These are phyloP conservation scores for Trametes hirsuta DNA, from an alignment of 1,284 basidiomycete species.

Conservation along the genomic window DNA sequence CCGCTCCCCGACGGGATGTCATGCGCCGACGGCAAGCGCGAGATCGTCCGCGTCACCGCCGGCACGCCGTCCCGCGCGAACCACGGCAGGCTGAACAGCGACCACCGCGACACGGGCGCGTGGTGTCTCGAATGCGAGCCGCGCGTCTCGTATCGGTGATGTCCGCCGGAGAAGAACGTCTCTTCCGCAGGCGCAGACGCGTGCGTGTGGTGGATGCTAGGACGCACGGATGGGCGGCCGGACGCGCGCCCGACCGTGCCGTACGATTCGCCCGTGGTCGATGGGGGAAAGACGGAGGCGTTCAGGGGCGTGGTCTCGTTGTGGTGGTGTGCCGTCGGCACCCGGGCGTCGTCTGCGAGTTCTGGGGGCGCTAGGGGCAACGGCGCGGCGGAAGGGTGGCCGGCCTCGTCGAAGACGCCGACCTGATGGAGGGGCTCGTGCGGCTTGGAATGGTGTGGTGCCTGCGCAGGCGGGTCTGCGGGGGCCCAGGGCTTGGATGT, in stretches of 20 bases:
- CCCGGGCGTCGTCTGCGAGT: background rate
- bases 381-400: constrained; percentile 13
- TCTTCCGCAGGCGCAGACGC: constrained; percentile 11
- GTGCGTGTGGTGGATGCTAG: constrained; percentile 10
- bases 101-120: constrained; percentile 29
- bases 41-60: background rate
- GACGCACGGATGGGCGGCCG: background rate
- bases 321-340: background rate
- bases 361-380: constrained; percentile 20
- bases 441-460: background rate
- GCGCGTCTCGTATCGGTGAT: constrained; percentile 49
- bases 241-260: constrained; percentile 4
- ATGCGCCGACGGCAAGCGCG: background rate
- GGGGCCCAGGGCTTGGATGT: constrained; percentile 4
- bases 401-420: constrained; percentile 2
- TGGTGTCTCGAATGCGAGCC: constrained; percentile 41
- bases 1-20: constrained; percentile 3
- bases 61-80: constrained; percentile 7
- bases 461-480: background rate
- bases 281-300: background rate
- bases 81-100: constrained; percentile 15
- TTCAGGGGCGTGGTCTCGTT: constrained; percentile 18
- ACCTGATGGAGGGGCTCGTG: background rate
- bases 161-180: constrained; percentile 38
- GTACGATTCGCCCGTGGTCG: background rate